Evolutionary conservation across 148 eudicot species (phyloP).

Genomic region (Chenopodium berlandieri): DNA sequence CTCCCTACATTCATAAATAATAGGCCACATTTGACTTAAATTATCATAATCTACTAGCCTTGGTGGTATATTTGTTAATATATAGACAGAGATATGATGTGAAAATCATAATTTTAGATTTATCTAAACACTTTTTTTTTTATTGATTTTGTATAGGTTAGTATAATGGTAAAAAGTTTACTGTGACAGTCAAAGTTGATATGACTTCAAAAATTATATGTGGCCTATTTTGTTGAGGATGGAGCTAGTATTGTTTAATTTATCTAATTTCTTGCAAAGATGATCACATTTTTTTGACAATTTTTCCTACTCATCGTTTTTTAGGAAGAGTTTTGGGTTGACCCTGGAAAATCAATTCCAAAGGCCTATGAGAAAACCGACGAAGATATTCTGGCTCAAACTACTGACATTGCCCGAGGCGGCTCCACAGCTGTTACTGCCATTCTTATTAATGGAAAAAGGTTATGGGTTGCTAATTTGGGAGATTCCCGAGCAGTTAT

Average conservation of each 20-base stretch:
- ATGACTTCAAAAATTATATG: neutral
- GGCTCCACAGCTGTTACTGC: constrained; percentile 73
- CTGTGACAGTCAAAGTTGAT: neutral
- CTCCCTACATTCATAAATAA: neutral
- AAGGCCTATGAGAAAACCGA: constrained; percentile 62
- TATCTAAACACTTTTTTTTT: neutral
- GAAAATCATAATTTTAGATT: neutral
- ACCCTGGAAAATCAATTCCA: constrained; percentile 45
- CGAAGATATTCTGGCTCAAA: constrained; percentile 43
- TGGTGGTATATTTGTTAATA: neutral
- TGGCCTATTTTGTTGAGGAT: neutral
- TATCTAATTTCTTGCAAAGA: neutral
- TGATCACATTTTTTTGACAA: neutral
- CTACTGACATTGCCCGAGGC: constrained; percentile 45
- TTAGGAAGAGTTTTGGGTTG: constrained; percentile 61
- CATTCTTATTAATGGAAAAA: constrained; percentile 48
- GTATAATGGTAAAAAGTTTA: no score
- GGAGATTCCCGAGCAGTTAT: constrained; percentile 65
- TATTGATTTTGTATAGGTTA: neutral
- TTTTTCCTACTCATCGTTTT: constrained; percentile 5
- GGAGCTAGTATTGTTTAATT: neutral
- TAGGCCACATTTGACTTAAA: neutral
- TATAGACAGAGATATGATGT: neutral
- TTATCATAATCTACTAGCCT: neutral
- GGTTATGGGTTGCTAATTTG: constrained; percentile 54